Evolutionary conservation across 768 basidiomycete species (phyloP), one percentile per base, ranked within the genome.

Genomic region (Boletus subparvulus): DNA sequence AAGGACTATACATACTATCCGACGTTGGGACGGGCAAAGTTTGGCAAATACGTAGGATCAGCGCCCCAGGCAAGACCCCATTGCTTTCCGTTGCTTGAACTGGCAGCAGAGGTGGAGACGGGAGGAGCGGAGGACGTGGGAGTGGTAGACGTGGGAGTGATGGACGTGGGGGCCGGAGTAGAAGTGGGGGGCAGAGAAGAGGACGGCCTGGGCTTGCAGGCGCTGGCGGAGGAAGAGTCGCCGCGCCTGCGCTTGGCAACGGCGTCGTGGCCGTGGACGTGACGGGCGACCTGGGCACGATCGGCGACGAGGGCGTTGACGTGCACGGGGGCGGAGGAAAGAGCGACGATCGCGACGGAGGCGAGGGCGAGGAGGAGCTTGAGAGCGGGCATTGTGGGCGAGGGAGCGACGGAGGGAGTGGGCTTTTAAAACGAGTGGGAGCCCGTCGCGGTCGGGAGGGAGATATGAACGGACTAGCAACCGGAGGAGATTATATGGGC

Each of bases 291-390:
- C 19, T 78, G 79, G 1, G 59, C 49, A 6, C 61, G 65, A 45
- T 68, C 67, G 6, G 81, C 62, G 6, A 77, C 77, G 48, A 91
- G 75, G 9, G 88, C 88, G 61, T 75, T 75, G 40, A 75, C 81
- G 21, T 21, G 21, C 21, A 21, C 81, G 0, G 81, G 68, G 33
- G 66, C 76, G 54, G 81, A 77, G 7, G 83, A 78, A 61, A 76
- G 75, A 46, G 81, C 76, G 58, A 89, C 56, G 59, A 90, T 64
- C 21, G 84, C 80, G 50, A 91, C 65, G 26, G 84, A 75, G 16
- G 82, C 74, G 40, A 90, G 58, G 21, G 87, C 80, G 51, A 90
- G 28, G 58, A 90, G 70, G 64, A 87, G 65, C 60, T 81, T 86
- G 55, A 73, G 42, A 47, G 77, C 65, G 42, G 82, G 77, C 81